Evolutionary conservation across 2,329 filamentous ascomycete species (phyloP).

Genomic region (Zarea fungicola): DNA sequence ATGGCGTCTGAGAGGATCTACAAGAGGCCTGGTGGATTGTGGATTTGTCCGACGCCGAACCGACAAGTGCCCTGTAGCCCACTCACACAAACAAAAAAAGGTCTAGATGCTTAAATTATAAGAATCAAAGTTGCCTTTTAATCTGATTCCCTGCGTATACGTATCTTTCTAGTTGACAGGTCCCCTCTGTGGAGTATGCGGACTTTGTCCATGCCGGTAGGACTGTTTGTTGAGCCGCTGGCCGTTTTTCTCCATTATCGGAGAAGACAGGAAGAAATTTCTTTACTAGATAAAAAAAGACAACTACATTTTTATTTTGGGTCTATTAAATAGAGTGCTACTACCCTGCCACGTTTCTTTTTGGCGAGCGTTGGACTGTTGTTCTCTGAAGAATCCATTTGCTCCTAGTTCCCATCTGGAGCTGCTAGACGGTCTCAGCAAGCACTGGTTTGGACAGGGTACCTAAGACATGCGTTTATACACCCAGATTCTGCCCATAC

Average conservation of each 20-base stretch:
- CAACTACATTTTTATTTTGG: background rate
- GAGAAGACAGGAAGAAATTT: too few relatives aligned
- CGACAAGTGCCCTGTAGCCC: background rate
- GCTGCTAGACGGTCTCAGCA: too few relatives aligned
- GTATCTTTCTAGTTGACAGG: too few relatives aligned
- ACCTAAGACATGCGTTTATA: conserved; percentile 8
- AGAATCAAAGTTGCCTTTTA: background rate
- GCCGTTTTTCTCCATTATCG: background rate
- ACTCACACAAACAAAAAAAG: conserved; percentile 2
- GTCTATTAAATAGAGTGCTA: background rate
- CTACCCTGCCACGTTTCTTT: background rate
- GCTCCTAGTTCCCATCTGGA: too few relatives aligned
- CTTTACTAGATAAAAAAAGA: background rate
- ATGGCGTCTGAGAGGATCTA: background rate
- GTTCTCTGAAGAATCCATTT: too few relatives aligned
- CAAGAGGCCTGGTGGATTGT: background rate
- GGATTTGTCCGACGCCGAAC: background rate
- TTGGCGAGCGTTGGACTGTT: too few relatives aligned
- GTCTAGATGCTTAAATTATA: background rate
- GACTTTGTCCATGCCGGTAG: background rate
- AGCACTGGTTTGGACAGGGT: too few relatives aligned
- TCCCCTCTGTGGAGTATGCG: background rate
- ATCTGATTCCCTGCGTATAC: background rate
- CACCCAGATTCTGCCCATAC: background rate
- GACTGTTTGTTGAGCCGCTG: background rate